These are phyloP conservation scores for Bacidia rubella DNA, from an alignment of 495 filamentous ascomycete species.

Conservation along the genomic window DNA sequence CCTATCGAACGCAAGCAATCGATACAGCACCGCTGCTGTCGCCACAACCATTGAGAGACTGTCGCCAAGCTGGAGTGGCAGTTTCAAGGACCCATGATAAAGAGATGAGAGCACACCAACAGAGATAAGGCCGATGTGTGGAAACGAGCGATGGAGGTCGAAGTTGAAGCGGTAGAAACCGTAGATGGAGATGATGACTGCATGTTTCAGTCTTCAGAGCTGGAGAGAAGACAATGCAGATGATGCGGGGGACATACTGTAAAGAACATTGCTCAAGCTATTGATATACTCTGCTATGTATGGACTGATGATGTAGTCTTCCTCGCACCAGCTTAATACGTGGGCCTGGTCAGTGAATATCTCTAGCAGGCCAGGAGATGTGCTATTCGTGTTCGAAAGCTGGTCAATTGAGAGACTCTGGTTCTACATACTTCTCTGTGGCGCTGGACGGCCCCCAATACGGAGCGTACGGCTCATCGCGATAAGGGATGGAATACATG, in stretches of 20 bases:
- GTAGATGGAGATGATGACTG: slow-evolving; percentile 28
- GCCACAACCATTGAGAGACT: slow-evolving; percentile 47
- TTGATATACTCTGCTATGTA: slow-evolving; percentile 47
- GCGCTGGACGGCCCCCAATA: neutral
- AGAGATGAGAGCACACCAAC: slow-evolving; percentile 40
- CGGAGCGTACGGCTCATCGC: neutral
- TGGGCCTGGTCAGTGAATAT: neutral
- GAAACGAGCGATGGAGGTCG: slow-evolving; percentile 22
- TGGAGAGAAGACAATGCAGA: neutral
- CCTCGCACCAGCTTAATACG: neutral
- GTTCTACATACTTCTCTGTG: neutral
- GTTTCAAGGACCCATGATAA: slow-evolving; percentile 42
- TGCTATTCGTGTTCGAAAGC: too few species aligned
- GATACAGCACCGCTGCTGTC: slow-evolving; percentile 36
- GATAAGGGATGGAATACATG: neutral
- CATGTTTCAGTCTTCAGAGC: neutral
- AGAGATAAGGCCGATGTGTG: slow-evolving; percentile 39
- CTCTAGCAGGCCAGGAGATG: neutral
- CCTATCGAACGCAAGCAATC: slow-evolving; percentile 32
- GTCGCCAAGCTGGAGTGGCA: slow-evolving; percentile 39
- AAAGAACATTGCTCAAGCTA: slow-evolving; percentile 38
- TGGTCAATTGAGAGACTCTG: neutral
- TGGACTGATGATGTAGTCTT: slow-evolving; percentile 37
- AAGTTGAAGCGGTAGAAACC: slow-evolving; percentile 23
- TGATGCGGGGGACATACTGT: slow-evolving; percentile 23